Evolutionary conservation across 1,284 basidiomycete genomes (phyloP), one percentile per base, ranked within the genome.

Genomic region (Cutaneotrichosporon sp.): DNA sequence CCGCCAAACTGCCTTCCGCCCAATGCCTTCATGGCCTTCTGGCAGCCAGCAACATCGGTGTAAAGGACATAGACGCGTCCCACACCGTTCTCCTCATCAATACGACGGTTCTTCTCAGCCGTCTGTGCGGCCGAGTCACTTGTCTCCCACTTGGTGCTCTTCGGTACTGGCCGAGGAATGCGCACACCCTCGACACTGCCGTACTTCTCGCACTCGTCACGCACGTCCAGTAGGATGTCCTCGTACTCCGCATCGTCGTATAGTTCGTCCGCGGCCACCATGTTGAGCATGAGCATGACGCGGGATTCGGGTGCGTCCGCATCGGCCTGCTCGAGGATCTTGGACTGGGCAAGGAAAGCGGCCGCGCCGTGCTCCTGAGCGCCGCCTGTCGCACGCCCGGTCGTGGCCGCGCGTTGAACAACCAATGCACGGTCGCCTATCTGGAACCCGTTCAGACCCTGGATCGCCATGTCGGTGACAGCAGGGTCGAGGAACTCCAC

Each of bases 241-340:
- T 82, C 82, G 70, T 96, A 99, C 68, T 98, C 94, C 57, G 85
- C 79, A 71, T 97, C 94, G 68, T 93, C 86, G 24, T 82, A 76
- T 50, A 99, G 81, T 70, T 99, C 94, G 52, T 98, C 94, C 3
- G 89, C 76, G 0, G 89, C 90, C 59, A 99, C 92, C 96, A 98
- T 98, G 81, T 98, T 99, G 68, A 99, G 79, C 86, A 99, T 88
- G 68, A 97, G 85, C 69, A 99, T 82, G 69, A 94, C 92, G 38
- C 88, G 84, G 14, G 80, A 79, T 7, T 77, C 76, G 7, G 70
- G 68, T 5, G 86, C 84, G 11, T 75, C 76, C 35, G 63, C 80
- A 47, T 78, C 77, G 38, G 62, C 64, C 61, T 86, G 82, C 52
- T 84, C 84, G 8, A 86, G 64, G 78, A 91, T 84, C 68, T 88